phyloP scores from a whole-genome alignment of 2,329 filamentous ascomycete genomes.

The Monilinia laxa region DNA sequence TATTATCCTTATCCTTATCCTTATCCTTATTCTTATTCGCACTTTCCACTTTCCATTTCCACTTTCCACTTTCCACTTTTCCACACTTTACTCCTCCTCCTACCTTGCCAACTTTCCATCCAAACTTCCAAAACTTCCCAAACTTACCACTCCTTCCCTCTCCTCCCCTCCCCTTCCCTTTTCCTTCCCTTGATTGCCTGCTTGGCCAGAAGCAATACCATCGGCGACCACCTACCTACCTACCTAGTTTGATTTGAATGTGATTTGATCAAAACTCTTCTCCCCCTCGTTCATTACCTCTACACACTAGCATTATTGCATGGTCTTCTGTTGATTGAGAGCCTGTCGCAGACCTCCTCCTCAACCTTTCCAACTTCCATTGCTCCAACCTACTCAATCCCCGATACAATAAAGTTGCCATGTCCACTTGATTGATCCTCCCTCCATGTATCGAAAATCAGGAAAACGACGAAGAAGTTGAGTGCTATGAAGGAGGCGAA shows the following conservation, averaged over 20 bases:
- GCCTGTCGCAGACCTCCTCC: constrained; percentile 19
- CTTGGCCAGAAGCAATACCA: constrained; percentile 7
- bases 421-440: constrained; percentile 20
- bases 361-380: constrained; percentile 6
- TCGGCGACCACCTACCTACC: neutral
- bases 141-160: neutral
- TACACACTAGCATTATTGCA: constrained; percentile 4
- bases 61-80: neutral
- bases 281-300: neutral
- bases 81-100: neutral
- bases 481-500: constrained; percentile 24
- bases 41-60: neutral
- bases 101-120: too few relatives aligned
- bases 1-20: constrained; percentile 5
- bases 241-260: neutral
- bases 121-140: too few relatives aligned
- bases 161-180: neutral
- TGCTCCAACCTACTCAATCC: constrained; percentile 5
- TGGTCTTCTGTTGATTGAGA: constrained; percentile 14
- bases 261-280: neutral
- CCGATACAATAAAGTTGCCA: neutral
- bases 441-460: constrained; percentile 34
- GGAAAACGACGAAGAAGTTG: constrained; percentile 29
- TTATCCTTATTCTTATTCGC: neutral
- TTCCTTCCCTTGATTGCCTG: constrained; percentile 5